Evolutionary conservation across 495 filamentous ascomycete genomes (phyloP), one percentile per base, ranked within the genome.

Genomic region (Penicillium daleae): DNA sequence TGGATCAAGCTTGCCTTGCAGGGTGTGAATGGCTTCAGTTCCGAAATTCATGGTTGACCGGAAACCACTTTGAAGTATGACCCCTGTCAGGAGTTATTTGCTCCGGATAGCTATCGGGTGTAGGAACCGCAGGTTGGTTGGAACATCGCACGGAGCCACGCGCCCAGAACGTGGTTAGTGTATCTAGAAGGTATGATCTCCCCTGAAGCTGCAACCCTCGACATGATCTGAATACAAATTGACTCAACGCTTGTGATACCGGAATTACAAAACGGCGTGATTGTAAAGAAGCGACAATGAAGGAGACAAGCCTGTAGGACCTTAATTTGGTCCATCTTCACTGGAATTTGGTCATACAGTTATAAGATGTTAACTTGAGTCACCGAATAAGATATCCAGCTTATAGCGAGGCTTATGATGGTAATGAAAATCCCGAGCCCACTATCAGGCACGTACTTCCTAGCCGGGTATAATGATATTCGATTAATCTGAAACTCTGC

Each of bases 121-220:
- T 3, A 50, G 9, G 21, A 50, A 17, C 46, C 46, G 29, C 24
- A 3, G 13, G 15, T 29, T 29, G 12, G 15, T 50, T 50, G 46
- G 24, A 50, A 50, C 46, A n/a, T 50, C 24, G 46, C 46, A 50
- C 46, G 46, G 46, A 50, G 46, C 24, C 46, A 50, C 24, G 46
- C 46, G 24, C 46, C 46, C 21, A 50, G 46, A 50, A 50, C 46
- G 46, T 50, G 46, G 26, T 50, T 50, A 50, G 46, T 29, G 46
- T 17, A 29, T 27, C 24, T 8, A 46, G 8, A 12, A 22, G 19
- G 42, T 24, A 24, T 46, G 42, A 46, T 22, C 42, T 46, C 42
- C 19, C 19, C n/a, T n/a, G 24, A 50, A 50, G 22, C 12, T 50
- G 46, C 46, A 50, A 50, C 46, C 12, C 24, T 50, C 24, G 24